Evolutionary conservation across 805 yeast species (phyloP).

Genomic region (Citeromyces nyonsensis): DNA sequence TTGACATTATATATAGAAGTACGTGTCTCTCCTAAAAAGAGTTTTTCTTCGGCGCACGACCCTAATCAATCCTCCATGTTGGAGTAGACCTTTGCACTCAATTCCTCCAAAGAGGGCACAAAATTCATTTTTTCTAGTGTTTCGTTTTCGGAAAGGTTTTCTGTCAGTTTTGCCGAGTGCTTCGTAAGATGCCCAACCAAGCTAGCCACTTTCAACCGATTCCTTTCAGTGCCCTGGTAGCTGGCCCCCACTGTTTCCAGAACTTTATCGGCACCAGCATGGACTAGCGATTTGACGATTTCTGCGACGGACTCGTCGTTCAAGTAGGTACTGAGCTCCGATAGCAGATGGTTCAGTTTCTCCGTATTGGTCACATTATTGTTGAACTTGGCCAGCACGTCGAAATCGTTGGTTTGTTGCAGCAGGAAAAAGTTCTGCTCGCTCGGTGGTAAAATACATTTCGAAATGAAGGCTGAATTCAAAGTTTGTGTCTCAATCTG

Average conservation of each 20-base stretch:
- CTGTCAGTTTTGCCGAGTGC: slow-evolving; percentile 29
- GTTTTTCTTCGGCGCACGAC: too few species aligned
- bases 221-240: slow-evolving; percentile 3
- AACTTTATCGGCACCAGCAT: slow-evolving; percentile 27
- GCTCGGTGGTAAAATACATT: slow-evolving; percentile 30
- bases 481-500: slow-evolving; percentile 12
- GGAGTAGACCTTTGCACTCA: slow-evolving; percentile 83
- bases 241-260: slow-evolving; percentile 23
- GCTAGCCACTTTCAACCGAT: slow-evolving; percentile 42
- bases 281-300: slow-evolving; percentile 21
- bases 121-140: slow-evolving; percentile 23
- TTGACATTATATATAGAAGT: slow-evolving; percentile 8
- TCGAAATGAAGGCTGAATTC: slow-evolving; percentile 3
- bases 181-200: slow-evolving; percentile 54
- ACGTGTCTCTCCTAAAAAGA: too few species aligned
- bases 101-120: slow-evolving; percentile 59
- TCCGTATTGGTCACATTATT: slow-evolving; percentile 5
- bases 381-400: slow-evolving; percentile 3
- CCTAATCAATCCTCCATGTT: too few species aligned
- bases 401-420: slow-evolving; percentile 20
- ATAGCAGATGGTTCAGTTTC: slow-evolving; percentile 11
- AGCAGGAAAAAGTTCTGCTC: slow-evolving; percentile 37
- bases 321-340: slow-evolving; percentile 14
- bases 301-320: slow-evolving; percentile 10
- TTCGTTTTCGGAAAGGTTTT: slow-evolving; percentile 14